Evolutionary conservation across 164 flowering plant genomes (phyloP).

Genomic region (Aristolochia contorta): DNA sequence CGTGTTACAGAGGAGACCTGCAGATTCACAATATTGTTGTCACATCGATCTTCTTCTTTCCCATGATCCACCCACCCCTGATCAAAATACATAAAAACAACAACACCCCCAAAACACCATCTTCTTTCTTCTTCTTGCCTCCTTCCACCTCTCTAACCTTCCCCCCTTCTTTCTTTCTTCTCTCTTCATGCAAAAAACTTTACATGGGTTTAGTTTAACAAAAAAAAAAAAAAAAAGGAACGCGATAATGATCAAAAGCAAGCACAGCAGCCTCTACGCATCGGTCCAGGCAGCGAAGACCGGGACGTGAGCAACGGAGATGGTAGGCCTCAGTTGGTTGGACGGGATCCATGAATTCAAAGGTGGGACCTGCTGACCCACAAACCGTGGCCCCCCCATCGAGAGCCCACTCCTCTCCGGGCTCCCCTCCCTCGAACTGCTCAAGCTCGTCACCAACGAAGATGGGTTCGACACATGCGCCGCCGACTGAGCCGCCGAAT

Average conservation of each 20-base stretch:
- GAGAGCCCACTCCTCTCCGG: constrained; percentile 41
- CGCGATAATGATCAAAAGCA: too few relatives aligned
- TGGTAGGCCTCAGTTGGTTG: constrained; percentile 34
- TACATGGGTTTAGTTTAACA: not conserved
- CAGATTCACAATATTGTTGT: too few relatives aligned
- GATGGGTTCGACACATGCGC: constrained; percentile 45
- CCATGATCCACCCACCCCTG: constrained; percentile 13
- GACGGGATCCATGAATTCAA: constrained; percentile 47
- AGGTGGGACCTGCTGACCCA: constrained; percentile 11
- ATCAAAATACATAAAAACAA: too few relatives aligned
- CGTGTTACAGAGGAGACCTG: constrained; percentile 14
- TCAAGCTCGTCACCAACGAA: constrained; percentile 55
- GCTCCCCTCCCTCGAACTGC: constrained; percentile 66
- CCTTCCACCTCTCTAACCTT: too few relatives aligned
- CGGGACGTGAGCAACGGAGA: constrained; percentile 58
- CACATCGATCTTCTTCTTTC: constrained; percentile 15
- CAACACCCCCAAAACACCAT: too few relatives aligned
- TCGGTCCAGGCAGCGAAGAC: constrained; percentile 80
- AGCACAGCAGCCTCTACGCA: too few relatives aligned
- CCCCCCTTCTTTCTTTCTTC: constrained; percentile 1
- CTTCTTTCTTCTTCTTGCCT: not conserved
- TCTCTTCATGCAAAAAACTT: constrained; percentile 31
- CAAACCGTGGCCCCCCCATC: constrained; percentile 21
- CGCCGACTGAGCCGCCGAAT: constrained; percentile 4
- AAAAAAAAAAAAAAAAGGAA: not conserved